Percentiles rank a stretch among this genome's conserved stretches.
These are phyloP conservation scores for Phyllosticta paracitricarpa DNA, from an alignment of 2,329 filamentous ascomycete genomes.

Conservation along the genomic window DNA sequence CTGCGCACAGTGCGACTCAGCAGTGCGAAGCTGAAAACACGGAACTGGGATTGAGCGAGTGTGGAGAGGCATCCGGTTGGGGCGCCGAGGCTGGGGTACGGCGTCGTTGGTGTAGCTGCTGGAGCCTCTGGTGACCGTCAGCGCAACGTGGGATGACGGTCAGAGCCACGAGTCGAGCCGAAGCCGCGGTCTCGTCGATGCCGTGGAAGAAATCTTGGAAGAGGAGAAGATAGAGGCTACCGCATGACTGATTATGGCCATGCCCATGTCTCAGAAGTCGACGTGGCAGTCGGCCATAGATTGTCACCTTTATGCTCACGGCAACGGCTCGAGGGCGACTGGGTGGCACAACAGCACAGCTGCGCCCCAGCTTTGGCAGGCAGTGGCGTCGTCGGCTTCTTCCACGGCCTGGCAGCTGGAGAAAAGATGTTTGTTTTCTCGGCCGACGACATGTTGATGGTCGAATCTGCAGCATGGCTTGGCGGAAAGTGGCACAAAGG, in stretches of 20 bases:
- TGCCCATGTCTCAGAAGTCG: background rate
- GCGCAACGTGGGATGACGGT: background rate
- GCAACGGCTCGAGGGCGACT: background rate
- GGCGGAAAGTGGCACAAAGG: background rate
- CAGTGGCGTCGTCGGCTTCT: background rate
- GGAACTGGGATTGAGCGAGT: background rate
- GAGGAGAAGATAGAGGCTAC: background rate
- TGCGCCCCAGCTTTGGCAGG: background rate
- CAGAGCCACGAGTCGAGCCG: background rate
- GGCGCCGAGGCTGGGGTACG: background rate
- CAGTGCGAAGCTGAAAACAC: background rate
- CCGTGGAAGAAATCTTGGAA: background rate
- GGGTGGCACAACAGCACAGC: background rate
- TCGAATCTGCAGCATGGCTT: background rate
- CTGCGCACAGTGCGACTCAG: background rate
- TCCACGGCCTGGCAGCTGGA: background rate
- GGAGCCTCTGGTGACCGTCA: background rate
- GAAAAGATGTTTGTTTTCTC: background rate
- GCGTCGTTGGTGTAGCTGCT: background rate
- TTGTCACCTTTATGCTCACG: background rate
- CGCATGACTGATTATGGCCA: background rate
- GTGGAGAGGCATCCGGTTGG: background rate
- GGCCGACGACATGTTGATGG: background rate
- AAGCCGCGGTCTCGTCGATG: background rate
- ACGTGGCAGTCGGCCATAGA: background rate